Evolutionary conservation across 257 asterid species (phyloP).

Genomic region (Scutellaria minor): DNA sequence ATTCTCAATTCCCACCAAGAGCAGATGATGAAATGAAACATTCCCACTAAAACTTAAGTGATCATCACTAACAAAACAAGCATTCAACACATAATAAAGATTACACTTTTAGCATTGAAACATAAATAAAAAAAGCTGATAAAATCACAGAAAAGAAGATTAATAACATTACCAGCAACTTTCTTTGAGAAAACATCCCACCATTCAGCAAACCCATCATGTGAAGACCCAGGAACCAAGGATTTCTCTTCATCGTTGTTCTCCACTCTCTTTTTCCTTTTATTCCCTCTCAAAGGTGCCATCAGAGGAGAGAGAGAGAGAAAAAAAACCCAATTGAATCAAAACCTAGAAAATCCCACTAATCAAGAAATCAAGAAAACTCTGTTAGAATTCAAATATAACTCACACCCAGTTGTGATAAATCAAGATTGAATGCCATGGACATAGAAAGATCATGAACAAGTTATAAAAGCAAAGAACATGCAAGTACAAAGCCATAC

Average conservation of each 20-base stretch:
- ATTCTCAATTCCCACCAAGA: constrained; percentile 11
- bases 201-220: constrained; percentile 70
- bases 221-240: constrained; percentile 59
- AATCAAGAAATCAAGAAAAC: constrained; percentile 34
- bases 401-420: constrained; percentile 36
- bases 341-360: constrained; percentile 39
- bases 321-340: constrained; percentile 36
- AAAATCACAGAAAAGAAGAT: background rate
- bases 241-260: constrained; percentile 53
- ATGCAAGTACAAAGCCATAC: constrained; percentile 25
- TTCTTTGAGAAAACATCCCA: constrained; percentile 59
- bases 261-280: constrained; percentile 67
- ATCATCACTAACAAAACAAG: constrained; percentile 12
- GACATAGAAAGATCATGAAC: constrained; percentile 35
- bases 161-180: constrained; percentile 52
- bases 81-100: constrained; percentile 13
- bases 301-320: constrained; percentile 33
- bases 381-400: constrained; percentile 34
- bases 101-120: background rate
- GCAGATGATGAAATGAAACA: constrained; percentile 19
- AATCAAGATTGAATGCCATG: constrained; percentile 25
- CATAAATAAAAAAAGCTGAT: constrained; percentile 22
- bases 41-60: constrained; percentile 11
- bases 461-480: constrained; percentile 30
- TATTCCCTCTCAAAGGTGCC: constrained; percentile 76